Base-by-base conservation (phyloP, 163 green algal genomes). In the Coccomyxa subellipsoidea region DNA sequence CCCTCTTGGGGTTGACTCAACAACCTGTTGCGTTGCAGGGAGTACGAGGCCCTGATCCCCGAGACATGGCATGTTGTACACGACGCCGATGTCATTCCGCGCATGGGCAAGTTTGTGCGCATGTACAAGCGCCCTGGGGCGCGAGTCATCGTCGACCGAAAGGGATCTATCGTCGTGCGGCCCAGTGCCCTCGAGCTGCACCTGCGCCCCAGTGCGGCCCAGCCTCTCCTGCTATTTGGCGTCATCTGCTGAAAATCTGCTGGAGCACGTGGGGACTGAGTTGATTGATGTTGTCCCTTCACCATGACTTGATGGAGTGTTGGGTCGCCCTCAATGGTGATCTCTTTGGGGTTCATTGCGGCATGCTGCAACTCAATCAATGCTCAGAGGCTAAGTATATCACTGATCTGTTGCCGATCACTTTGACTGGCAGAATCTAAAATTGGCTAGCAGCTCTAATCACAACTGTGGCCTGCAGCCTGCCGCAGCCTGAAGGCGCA, bases 31-130 rank as follows among this genome's bases (percentile, higher is more conserved):
- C 89, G 85, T 82, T 80, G 79, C 29, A 40, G 29, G 10, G 80
- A 88, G 54, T 86, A 84, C 47, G 71, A 83, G 38, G 10, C 75
- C 0, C 23, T 66, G 18, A 27, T 59, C 27, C 75, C 75, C 36
- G 47, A 79, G 32, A 79, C 75, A 10, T 79, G 75, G 71, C 71
- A 78, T 38, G 23, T 79, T 10, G 12, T 69, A 6, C 32, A 79
- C 37, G 29, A 27, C 8, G 34, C 39, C 23, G 78, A 82, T 38
- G n/a, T 66, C 5, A 54, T 82, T 21, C 37, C 78, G 29, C 78
- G 78, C 0, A 29, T 38, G 6, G 78, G 54, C 1, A 82, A 82
- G 27, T 77, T 82, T 38, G 78, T 40, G 36, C 29, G 69, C 6
- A 36, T 81, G 32, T 81, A 76, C 53, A 81, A 81, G 53, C 77